Percentiles rank a stretch among this genome's conserved stretches.
Conservation (phyloP, 192 early-diverging fungal species). For the Rhizophagus sp. region DNA sequence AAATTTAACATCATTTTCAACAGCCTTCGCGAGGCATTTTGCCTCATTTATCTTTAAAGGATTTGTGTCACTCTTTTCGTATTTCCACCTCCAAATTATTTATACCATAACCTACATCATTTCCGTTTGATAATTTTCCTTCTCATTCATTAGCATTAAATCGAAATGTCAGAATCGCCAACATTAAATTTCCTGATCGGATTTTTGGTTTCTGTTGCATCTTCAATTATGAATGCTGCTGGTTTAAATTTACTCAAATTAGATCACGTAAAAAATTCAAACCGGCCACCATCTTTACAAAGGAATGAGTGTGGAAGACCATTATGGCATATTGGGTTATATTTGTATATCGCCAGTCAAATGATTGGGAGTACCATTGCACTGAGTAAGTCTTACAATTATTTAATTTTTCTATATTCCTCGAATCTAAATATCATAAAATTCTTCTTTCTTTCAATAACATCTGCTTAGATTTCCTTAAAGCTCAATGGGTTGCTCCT, state of each 20-base stretch:
- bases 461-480: slow-evolving; percentile 53
- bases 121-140: background rate
- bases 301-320: slow-evolving; percentile 60
- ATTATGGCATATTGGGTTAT: slow-evolving; percentile 61
- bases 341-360: slow-evolving; percentile 57
- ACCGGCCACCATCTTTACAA: slow-evolving; percentile 37
- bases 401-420: slow-evolving; percentile 32
- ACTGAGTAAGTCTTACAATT: slow-evolving; percentile 45
- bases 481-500: slow-evolving; percentile 64
- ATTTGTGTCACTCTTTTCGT: background rate
- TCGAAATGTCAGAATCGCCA: background rate
- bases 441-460: background rate
- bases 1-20: background rate
- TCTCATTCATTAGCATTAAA: too few relatives aligned
- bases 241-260: slow-evolving; percentile 60
- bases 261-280: slow-evolving; percentile 57
- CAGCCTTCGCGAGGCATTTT: background rate
- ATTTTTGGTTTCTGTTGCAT: slow-evolving; percentile 43
- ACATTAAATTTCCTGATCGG: slow-evolving; percentile 48
- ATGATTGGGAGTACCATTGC: slow-evolving; percentile 59
- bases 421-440: slow-evolving; percentile 31
- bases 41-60: background rate
- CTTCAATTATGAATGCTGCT: slow-evolving; percentile 55
- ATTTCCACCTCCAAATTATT: background rate
- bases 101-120: background rate